phyloP scores from a whole-genome alignment of 495 filamentous ascomycete genomes.

The Lophium mytilinum region DNA sequence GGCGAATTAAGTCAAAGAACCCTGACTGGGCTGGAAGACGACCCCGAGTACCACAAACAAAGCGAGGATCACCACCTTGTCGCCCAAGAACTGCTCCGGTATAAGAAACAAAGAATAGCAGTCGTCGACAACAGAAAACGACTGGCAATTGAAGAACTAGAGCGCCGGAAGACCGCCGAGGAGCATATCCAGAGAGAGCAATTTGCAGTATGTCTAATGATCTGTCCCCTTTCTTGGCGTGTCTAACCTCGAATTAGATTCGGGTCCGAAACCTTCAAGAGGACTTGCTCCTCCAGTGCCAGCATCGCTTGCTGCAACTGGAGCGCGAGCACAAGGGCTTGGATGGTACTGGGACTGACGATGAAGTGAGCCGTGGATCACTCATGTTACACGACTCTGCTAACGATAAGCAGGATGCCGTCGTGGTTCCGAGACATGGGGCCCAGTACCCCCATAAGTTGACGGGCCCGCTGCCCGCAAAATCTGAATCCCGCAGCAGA shows the following conservation, averaged over 20 bases:
- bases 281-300: slow-evolving; percentile 12
- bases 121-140: slow-evolving; percentile 9
- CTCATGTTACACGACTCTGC: too few species aligned
- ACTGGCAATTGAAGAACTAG: slow-evolving; percentile 7
- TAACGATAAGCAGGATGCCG: slow-evolving; percentile 4
- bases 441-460: not conserved
- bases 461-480: slow-evolving; percentile 1
- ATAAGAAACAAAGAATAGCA: slow-evolving; percentile 17
- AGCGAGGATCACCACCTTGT: slow-evolving; percentile 25
- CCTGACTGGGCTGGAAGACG: slow-evolving; percentile 25
- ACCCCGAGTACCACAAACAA: slow-evolving; percentile 23
- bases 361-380: slow-evolving; percentile 12
- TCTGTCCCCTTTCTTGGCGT: not conserved
- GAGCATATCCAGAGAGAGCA: slow-evolving; percentile 13
- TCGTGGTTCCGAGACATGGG: slow-evolving; percentile 11
- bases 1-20: slow-evolving; percentile 31
- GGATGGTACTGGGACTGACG: slow-evolving; percentile 15
- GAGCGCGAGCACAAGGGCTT: slow-evolving; percentile 7
- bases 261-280: slow-evolving; percentile 12
- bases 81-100: slow-evolving; percentile 16
- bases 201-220: slow-evolving; percentile 5
- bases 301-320: slow-evolving; percentile 13
- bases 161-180: slow-evolving; percentile 6
- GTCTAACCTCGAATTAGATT: not conserved
- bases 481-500: slow-evolving; percentile 21